phyloP scores from a whole-genome alignment of 768 basidiomycete species.

The Punctularia strigosozonata region DNA sequence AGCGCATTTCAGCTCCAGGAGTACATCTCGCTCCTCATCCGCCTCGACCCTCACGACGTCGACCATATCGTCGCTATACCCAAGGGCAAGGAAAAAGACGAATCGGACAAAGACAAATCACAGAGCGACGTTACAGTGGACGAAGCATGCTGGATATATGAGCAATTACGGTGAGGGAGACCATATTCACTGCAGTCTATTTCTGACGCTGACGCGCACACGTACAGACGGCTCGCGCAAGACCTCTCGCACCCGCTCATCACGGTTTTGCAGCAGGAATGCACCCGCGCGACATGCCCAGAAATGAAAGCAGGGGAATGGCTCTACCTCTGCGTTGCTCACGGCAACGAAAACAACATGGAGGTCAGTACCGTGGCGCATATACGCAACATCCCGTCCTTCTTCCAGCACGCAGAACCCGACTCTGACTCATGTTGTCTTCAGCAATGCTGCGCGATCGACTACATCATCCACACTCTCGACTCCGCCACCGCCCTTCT shows the following conservation, averaged over 20 bases:
- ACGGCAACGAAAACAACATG: conserved; percentile 80
- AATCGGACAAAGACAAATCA: conserved; percentile 19
- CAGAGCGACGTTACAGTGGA: conserved; percentile 53
- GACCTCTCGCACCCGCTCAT: conserved; percentile 81
- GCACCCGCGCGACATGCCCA: conserved; percentile 76
- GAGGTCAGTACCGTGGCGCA: conserved; percentile 38
- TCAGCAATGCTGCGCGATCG: conserved; percentile 93
- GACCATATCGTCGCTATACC: conserved; percentile 72
- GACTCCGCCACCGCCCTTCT: conserved; percentile 89
- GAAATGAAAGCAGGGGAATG: conserved; percentile 99
- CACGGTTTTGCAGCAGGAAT: conserved; percentile 77
- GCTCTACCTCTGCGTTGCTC: conserved; percentile 92
- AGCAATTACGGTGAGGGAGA: conserved; percentile 37
- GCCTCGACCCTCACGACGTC: conserved; percentile 81
- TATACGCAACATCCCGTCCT: neutral
- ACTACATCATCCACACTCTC: conserved; percentile 88
- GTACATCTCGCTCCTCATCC: conserved; percentile 82
- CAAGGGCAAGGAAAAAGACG: conserved; percentile 22
- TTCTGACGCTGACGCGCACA: neutral
- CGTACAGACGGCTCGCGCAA: conserved; percentile 67
- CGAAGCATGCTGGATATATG: conserved; percentile 78
- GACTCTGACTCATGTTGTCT: conserved; percentile 1
- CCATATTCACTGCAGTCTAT: neutral
- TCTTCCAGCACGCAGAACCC: neutral
- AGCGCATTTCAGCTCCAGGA: conserved; percentile 94